Conservation (phyloP, 257 asterid species). For the Primulina huaijiensis region DNA sequence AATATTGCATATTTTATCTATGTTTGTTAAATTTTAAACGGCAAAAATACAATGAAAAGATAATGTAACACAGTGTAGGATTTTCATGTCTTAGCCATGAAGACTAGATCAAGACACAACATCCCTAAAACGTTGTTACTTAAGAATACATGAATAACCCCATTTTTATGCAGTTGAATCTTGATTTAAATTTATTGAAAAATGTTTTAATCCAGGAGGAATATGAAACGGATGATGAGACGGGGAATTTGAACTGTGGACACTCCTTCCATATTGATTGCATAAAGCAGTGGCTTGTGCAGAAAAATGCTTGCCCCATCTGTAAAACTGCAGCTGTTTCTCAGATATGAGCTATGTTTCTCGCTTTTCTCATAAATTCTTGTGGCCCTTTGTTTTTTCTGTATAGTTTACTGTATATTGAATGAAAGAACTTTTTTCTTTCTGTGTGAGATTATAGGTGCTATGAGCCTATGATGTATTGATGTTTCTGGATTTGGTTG, state of each 20-base stretch:
- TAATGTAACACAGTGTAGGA: too few species aligned
- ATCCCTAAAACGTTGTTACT: too few species aligned
- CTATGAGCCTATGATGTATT: too few species aligned
- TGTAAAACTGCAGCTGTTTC: constrained; percentile 65
- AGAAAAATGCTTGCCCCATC: constrained; percentile 66
- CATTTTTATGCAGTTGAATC: too few species aligned
- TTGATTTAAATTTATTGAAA: background rate
- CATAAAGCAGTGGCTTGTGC: constrained; percentile 82
- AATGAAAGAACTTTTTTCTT: too few species aligned
- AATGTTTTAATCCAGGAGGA: constrained; percentile 58
- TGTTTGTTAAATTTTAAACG: background rate
- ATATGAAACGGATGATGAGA: constrained; percentile 64
- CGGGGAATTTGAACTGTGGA: constrained; percentile 66
- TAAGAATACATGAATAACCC: too few species aligned
- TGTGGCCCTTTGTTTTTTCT: constrained; percentile 14
- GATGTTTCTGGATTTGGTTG: too few species aligned
- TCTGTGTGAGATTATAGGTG: too few species aligned
- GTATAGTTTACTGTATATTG: constrained; percentile 31
- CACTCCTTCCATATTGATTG: constrained; percentile 68
- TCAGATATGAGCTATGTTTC: constrained; percentile 28
- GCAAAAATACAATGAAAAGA: too few species aligned
- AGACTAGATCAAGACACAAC: too few species aligned
- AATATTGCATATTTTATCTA: background rate
- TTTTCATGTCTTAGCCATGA: too few species aligned
- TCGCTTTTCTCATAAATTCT: constrained; percentile 19